Evolutionary conservation across 2,329 filamentous ascomycete species (phyloP), one percentile per base, ranked within the genome.

Genomic region (Gnomoniopsis smithogilvyi): DNA sequence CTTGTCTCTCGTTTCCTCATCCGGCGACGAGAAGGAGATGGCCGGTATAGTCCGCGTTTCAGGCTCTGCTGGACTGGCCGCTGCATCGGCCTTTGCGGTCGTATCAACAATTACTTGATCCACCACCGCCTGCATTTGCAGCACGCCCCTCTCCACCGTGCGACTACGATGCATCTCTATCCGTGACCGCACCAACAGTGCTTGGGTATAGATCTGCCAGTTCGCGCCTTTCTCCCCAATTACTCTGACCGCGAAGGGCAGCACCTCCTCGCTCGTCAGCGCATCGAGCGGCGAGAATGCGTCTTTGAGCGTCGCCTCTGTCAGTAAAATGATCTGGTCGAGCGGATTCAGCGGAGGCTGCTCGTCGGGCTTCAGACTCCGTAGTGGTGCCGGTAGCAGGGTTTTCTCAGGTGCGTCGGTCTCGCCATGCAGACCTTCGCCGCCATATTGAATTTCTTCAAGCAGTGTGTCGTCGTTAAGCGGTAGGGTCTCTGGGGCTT

Each of bases 191-290:
- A 98, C 90, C 0, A 99, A 80, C 10, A 99, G 79, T 0, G 92
- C 95, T 70, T 98, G 93, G 0, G 95, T 97, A 70, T 98, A 98
- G 36, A 97, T 88, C 72, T 98, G 95, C 95, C 95, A 99, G 72
- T 98, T 99, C 1, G 92, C 94, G 49, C 90, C 90, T 65, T 94
- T 93, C 62, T 95, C 92, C 10, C 90, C 84, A 1, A 99, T 80
- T 0, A 98, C 95, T 45, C 95, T 86, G 1, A 88, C 89, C 0
- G 95, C 95, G 70, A 94, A 99, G 0, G 95, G 95, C 1, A 96
- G 75, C 4, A 96, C 94, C 70, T 98, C 92, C 74, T 98, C 93
- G n/a, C 92, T 83, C 0, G 93, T 98, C 1, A 99, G 78, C 0
- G 90, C 88, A 70, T 98, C 89, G 1, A 86, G 80, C 0, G 95